phyloP scores from a whole-genome alignment of 2,329 filamentous ascomycete species.

The Arthroderma sp. region DNA sequence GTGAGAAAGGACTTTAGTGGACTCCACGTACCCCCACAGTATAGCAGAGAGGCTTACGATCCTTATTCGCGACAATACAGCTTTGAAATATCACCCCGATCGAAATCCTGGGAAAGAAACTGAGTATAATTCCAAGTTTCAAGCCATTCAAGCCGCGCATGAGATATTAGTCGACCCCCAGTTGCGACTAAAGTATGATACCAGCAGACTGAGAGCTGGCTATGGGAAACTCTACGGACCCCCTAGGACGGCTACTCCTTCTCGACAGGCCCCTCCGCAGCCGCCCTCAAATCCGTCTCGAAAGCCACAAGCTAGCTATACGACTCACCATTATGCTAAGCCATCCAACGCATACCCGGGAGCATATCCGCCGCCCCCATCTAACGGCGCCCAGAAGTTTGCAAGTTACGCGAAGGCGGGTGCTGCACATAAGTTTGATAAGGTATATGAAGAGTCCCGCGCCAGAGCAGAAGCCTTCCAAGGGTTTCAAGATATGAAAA shows the following conservation, averaged over 20 bases:
- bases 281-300: constrained; percentile 12
- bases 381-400: constrained; percentile 30
- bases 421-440: constrained; percentile 29
- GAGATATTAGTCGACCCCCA: constrained; percentile 56
- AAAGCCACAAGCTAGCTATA: constrained; percentile 11
- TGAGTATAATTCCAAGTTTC: constrained; percentile 70
- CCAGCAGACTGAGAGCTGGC: constrained; percentile 44
- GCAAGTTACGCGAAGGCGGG: constrained; percentile 32
- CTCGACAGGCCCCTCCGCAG: constrained; percentile 16
- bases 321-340: constrained; percentile 2
- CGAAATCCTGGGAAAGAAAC: constrained; percentile 72
- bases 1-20: too few species aligned
- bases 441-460: constrained; percentile 29
- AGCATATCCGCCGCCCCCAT: constrained; percentile 21
- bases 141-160: constrained; percentile 74
- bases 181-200: constrained; percentile 50
- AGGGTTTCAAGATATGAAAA: constrained; percentile 37
- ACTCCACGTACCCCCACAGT: neutral
- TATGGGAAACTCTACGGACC: constrained; percentile 21
- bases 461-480: constrained; percentile 35
- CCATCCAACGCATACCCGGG: neutral
- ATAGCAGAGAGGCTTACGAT: neutral
- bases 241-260: constrained; percentile 14
- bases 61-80: constrained; percentile 33
- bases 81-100: constrained; percentile 77